phyloP scores from a whole-genome alignment of 768 basidiomycete species.

The Boletus fagicola region DNA sequence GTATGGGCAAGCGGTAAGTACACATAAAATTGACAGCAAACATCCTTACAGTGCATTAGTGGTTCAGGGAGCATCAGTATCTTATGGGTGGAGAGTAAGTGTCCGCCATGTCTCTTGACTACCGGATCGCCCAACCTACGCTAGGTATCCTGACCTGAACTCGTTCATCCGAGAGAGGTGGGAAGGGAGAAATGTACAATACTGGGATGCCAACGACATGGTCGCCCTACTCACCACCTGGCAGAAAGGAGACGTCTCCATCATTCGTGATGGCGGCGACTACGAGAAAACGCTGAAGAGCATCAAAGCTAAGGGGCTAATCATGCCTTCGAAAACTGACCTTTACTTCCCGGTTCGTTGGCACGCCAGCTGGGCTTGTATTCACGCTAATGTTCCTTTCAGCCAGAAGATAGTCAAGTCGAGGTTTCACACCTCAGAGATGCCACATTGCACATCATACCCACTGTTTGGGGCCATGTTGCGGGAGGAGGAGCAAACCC shows the following conservation, averaged over 20 bases:
- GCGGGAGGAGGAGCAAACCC: constrained; percentile 46
- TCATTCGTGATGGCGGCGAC: constrained; percentile 44
- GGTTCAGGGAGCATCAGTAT: constrained; percentile 52
- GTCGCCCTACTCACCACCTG: constrained; percentile 50
- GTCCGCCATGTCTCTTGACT: not conserved
- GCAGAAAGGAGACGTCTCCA: constrained; percentile 52
- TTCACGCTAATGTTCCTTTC: not conserved
- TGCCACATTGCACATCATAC: constrained; percentile 50
- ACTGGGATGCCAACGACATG: constrained; percentile 59
- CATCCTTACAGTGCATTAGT: constrained; percentile 34
- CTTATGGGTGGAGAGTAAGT: constrained; percentile 42
- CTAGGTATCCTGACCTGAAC: constrained; percentile 47
- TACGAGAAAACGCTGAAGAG: constrained; percentile 39
- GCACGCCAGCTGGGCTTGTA: not conserved
- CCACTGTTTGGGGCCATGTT: constrained; percentile 58
- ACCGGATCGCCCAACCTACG: not conserved
- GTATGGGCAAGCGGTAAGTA: constrained; percentile 52
- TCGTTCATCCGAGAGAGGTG: constrained; percentile 51
- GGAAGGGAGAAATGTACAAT: constrained; percentile 43
- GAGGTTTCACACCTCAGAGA: constrained; percentile 45
- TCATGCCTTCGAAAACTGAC: constrained; percentile 62
- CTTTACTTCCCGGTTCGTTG: constrained; percentile 52
- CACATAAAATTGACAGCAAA: not conserved
- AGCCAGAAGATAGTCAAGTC: constrained; percentile 57
- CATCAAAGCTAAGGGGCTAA: constrained; percentile 52